Base-by-base conservation (phyloP, 495 filamentous ascomycete genomes). In the Daldinia caldariorum region DNA sequence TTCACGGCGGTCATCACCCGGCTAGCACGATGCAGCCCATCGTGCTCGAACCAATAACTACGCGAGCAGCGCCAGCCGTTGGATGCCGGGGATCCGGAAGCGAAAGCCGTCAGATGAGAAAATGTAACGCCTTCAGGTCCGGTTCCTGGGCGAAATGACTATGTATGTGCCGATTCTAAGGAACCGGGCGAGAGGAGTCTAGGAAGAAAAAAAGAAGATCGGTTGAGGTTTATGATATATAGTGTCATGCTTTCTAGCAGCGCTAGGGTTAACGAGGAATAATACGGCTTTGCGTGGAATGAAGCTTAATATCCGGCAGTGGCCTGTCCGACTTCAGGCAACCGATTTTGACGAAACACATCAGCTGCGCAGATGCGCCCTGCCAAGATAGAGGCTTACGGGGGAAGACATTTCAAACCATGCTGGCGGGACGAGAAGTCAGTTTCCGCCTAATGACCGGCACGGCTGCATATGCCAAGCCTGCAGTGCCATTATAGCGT, bases 301-400 rank as follows among this genome's bases (percentile, higher is more conserved):
- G 54, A 38, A 49, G 63, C 50, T 61, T 61, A 20, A 57, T 71
- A 66, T 6, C 62, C 68, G 62, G 62, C 3, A 18, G 22, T 65
- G 47, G 49, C 34, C 56, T 50, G 35, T 69, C 55, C 56, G 56
- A 61, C 67, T 61, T 50, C 32, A 57, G 43, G 56, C 20, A 47
- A 43, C 51, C 16, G 3, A 29, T 54, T 49, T 54, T 38, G 37
- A 45, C 18, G 62, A 58, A 58, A 57, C 16, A 35, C 9, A 55
- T 57, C 47, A 26, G 54, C 59, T 37, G 16, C 41, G 7, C 9
- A 54, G 20, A 47, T 31, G 12, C 35, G 49, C 45, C n/a, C 20
- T 63, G 63, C 69, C 69, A 71, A 71, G 63, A 66, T 66, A 35
- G 51, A 62, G 51, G 45, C 61, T 64, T 66, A 34, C 41, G 45